Evolutionary conservation across 2,329 filamentous ascomycete species (phyloP).

Genomic region (Cordyceps cicadae): DNA sequence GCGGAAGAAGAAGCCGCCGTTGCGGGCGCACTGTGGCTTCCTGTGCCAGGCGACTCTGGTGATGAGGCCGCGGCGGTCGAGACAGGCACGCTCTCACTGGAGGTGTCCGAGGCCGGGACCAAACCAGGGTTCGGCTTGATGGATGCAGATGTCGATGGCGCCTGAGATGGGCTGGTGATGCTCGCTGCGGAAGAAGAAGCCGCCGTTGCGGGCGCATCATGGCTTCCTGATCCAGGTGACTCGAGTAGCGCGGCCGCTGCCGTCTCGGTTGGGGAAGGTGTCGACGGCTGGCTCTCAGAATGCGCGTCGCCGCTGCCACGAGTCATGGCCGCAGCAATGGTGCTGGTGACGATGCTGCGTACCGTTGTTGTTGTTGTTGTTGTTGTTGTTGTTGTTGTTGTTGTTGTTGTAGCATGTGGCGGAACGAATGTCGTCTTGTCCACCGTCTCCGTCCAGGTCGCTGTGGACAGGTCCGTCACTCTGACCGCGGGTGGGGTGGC

Average conservation of each 20-base stretch:
- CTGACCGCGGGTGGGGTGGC: not conserved
- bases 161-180: not conserved
- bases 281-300: not conserved
- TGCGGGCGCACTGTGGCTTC: not conserved
- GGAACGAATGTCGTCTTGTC: not conserved
- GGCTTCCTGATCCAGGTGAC: not conserved
- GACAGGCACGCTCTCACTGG: not conserved
- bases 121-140: too few species aligned
- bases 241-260: not conserved
- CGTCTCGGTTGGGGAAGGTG: not conserved
- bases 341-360: not conserved
- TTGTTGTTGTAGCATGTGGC: not conserved
- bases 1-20: not conserved
- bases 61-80: not conserved
- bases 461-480: not conserved
- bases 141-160: not conserved
- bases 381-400: too few species aligned
- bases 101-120: not conserved
- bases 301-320: not conserved
- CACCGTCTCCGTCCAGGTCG: not conserved
- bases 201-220: not conserved
- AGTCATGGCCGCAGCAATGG: not conserved
- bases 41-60: not conserved
- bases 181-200: not conserved
- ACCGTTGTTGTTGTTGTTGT: not conserved